Conservation (phyloP, 2,329 filamentous ascomycete genomes). For the Colletotrichum tamarilloi region DNA sequence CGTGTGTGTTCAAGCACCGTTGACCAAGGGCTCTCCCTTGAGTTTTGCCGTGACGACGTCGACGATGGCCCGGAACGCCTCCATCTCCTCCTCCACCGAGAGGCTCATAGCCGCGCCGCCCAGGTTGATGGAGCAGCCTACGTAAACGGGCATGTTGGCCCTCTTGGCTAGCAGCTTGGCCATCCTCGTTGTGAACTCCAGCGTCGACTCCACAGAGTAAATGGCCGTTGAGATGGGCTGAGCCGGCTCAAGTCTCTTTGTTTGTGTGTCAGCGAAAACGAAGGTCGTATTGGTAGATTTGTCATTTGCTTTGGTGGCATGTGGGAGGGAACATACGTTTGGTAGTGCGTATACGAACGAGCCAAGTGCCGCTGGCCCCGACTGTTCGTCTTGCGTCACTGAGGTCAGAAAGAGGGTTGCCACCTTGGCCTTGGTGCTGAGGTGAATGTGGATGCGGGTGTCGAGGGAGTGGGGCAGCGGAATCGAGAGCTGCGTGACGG, state of each 20-base stretch:
- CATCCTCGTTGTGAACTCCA: slow-evolving; percentile 88
- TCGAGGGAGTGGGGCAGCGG: slow-evolving; percentile 70
- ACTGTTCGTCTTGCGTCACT: slow-evolving; percentile 62
- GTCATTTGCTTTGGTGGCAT: neutral
- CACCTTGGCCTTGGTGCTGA: slow-evolving; percentile 68
- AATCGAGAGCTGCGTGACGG: slow-evolving; percentile 62
- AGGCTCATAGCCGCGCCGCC: slow-evolving; percentile 79
- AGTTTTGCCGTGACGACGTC: slow-evolving; percentile 73
- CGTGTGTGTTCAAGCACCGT: slow-evolving; percentile 15
- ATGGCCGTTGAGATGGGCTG: slow-evolving; percentile 83
- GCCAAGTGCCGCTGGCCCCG: slow-evolving; percentile 71
- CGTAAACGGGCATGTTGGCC: slow-evolving; percentile 82
- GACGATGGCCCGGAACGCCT: slow-evolving; percentile 81
- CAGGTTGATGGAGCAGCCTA: slow-evolving; percentile 88
- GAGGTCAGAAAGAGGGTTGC: slow-evolving; percentile 72
- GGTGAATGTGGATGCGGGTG: slow-evolving; percentile 69
- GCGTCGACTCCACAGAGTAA: slow-evolving; percentile 77
- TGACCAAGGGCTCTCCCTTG: slow-evolving; percentile 43
- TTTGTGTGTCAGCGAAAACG: neutral
- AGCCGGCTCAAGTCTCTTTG: slow-evolving; percentile 62
- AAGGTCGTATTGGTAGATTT: neutral
- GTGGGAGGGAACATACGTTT: slow-evolving; percentile 68
- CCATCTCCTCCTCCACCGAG: slow-evolving; percentile 93
- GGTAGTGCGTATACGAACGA: slow-evolving; percentile 96
- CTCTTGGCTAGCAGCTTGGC: slow-evolving; percentile 85